Evolutionary conservation across 441 rosid species (phyloP), one percentile per base, ranked within the genome.

Genomic region (Populus hybrid): DNA sequence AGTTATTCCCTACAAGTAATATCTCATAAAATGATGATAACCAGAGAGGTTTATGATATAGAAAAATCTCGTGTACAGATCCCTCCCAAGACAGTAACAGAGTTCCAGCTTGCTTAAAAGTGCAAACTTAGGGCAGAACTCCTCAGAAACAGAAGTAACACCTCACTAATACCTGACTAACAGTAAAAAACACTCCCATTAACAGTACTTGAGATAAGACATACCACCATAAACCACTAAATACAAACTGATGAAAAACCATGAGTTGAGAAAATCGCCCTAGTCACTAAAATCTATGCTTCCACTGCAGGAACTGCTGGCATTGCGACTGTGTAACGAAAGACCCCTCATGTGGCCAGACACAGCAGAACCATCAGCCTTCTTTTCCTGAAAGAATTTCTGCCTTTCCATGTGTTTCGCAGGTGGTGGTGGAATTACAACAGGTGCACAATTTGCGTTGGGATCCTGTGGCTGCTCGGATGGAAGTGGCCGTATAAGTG

Each of bases 371-470:
- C 93, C 89, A n/a, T 90, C 99, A 1, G 79, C 86, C 82, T 88
- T 94, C 76, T 91, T 94, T 79, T 92, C 98, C 92, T 89, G 85
- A 77, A 96, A 96, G 88, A 90, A 96, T 66, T 73, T 92, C 77
- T 94, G 97, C 88, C 99, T 88, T 85, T 96, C 99, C 2, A 88
- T 12, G 9, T 92, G 94, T 84, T 93, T 94, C 67, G 99, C 89
- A 67, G 99, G 98, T 30, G 99, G 99, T 8, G 99, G 99, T 23
- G 99, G 99, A 75, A 96, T 92, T 32, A 83, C 89, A 80, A 86
- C 89, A 32, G 90, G 74, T 14, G 91, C 85, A 28, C 82, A 76
- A 75, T 86, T 83, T 20, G 84, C 78, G 30, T 10, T 75, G 69
- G 83, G 74, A 77, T 90, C 92, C 23, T 79, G 72, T 0, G 81